Conservation (phyloP, 306 rosid genomes). For the Ormosia semicastrata region DNA sequence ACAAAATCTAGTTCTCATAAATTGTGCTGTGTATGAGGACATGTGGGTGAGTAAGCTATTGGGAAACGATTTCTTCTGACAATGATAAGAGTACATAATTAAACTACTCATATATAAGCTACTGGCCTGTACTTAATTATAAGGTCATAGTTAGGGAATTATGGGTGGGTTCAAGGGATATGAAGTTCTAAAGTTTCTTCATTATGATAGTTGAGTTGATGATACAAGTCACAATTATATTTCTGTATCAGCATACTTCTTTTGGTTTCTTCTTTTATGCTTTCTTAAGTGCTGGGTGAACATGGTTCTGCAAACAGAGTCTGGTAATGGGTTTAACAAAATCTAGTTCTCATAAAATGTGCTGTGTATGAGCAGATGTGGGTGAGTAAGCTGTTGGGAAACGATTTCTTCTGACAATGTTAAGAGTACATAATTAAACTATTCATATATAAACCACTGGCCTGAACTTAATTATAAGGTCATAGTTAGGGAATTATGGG, state of each 20-base stretch:
- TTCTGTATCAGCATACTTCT: not conserved
- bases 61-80: not conserved
- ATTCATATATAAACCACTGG: not conserved
- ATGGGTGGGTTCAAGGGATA: not conserved
- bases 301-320: too few relatives aligned
- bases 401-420: not conserved
- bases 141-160: not conserved
- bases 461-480: not conserved
- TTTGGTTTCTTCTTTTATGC: not conserved
- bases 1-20: not conserved
- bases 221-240: conserved; percentile 7
- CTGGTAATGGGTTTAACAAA: not conserved
- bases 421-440: not conserved
- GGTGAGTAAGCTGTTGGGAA: not conserved
- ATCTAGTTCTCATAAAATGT: not conserved
- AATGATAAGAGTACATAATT: not conserved
- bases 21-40: not conserved
- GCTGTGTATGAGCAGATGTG: not conserved
- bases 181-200: conserved; percentile 13
- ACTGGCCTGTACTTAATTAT: not conserved
- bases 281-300: not conserved
- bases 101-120: not conserved
- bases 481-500: not conserved
- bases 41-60: not conserved
- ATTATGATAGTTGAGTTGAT: not conserved